Evolutionary conservation across 2,329 filamentous ascomycete species (phyloP).

Genomic region (Penicillium griseofulvum): DNA sequence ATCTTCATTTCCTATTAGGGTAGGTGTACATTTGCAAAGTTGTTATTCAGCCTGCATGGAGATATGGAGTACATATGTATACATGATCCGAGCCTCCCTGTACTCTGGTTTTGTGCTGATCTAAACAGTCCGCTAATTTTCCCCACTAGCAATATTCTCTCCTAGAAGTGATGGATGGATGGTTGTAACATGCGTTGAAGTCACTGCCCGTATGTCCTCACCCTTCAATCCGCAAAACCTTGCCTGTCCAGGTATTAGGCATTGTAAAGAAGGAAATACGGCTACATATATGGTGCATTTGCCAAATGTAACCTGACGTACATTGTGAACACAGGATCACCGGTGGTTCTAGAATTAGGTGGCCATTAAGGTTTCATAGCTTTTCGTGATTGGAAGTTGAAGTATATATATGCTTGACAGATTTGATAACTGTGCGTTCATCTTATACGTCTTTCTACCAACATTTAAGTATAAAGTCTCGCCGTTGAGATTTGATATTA

Average conservation of each 20-base stretch:
- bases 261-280: neutral
- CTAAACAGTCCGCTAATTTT: too few relatives aligned
- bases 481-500: neutral
- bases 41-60: constrained; percentile 11
- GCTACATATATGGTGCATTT: neutral
- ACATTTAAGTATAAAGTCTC: neutral
- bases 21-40: neutral
- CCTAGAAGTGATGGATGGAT: neutral
- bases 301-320: neutral
- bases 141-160: neutral
- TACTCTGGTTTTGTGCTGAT: neutral
- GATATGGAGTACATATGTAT: constrained; percentile 5
- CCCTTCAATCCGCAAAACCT: neutral
- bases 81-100: neutral
- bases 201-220: neutral
- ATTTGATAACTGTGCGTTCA: neutral
- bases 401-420: neutral
- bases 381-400: neutral
- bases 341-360: neutral
- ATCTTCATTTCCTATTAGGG: neutral
- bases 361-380: neutral
- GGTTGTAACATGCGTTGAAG: neutral
- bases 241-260: neutral
- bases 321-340: neutral
- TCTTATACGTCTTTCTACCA: neutral